phyloP scores from a whole-genome alignment of 257 asterid genomes.

The Fraxinus cuspidata region DNA sequence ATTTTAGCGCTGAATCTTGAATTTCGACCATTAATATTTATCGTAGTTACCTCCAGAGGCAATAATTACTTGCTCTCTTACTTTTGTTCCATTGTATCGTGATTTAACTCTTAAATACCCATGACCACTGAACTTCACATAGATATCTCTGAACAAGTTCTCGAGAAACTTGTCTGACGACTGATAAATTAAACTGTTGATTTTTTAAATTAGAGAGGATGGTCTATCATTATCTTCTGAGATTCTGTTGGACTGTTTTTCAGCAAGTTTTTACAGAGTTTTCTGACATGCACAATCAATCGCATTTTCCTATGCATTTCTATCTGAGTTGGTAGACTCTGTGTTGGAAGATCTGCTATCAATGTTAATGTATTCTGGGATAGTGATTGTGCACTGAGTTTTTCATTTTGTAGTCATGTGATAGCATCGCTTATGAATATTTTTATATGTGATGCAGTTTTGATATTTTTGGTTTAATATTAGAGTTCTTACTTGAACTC shows the following conservation, averaged over 20 bases:
- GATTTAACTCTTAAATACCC: neutral
- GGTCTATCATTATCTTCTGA: neutral
- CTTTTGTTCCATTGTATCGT: neutral
- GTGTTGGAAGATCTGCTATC: neutral
- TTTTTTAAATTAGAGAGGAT: neutral
- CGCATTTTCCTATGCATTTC: neutral
- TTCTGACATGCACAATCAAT: neutral
- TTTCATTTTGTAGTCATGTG: neutral
- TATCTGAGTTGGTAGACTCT: neutral
- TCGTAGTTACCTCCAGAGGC: neutral
- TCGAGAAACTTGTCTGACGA: neutral
- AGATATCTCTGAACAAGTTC: constrained; percentile 1
- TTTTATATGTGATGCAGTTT: neutral
- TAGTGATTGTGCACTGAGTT: neutral
- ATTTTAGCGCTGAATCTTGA: neutral
- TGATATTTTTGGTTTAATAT: neutral
- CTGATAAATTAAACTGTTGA: neutral
- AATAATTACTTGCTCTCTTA: neutral
- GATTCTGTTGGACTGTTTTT: neutral
- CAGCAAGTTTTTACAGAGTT: neutral
- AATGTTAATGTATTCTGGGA: neutral
- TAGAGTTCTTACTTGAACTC: neutral
- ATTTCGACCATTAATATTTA: neutral
- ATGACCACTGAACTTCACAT: neutral
- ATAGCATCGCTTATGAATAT: neutral